Evolutionary conservation across 345 rosid species (phyloP).

Genomic region (Ceriops zippeliana): DNA sequence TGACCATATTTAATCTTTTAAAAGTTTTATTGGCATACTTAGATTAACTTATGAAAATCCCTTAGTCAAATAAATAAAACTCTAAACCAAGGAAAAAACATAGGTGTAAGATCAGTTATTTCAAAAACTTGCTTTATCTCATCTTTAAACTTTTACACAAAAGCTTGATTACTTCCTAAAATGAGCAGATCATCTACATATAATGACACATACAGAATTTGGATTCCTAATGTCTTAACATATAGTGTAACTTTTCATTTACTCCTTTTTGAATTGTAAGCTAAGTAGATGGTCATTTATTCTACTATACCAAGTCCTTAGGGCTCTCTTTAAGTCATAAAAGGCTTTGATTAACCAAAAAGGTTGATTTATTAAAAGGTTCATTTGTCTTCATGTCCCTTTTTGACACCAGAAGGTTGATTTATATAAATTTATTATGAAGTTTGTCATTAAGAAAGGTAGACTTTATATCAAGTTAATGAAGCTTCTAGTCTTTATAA

Average conservation of each 20-base stretch:
- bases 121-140: background rate
- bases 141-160: background rate
- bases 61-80: background rate
- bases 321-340: background rate
- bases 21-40: background rate
- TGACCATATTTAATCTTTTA: background rate
- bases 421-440: background rate
- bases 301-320: background rate
- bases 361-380: no score
- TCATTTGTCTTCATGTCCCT: background rate
- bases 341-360: background rate
- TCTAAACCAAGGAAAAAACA: background rate
- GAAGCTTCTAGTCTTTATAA: no score
- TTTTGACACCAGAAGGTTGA: background rate
- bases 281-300: background rate
- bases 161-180: background rate
- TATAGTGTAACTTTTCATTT: background rate
- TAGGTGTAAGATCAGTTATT: background rate
- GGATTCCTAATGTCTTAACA: background rate
- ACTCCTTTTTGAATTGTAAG: accelerated
- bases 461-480: no score
- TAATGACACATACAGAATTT: background rate
- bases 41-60: no score
- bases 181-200: background rate
- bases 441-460: background rate